Base-by-base conservation (phyloP, 805 yeast species). In the Saturnispora ahearnii region DNA sequence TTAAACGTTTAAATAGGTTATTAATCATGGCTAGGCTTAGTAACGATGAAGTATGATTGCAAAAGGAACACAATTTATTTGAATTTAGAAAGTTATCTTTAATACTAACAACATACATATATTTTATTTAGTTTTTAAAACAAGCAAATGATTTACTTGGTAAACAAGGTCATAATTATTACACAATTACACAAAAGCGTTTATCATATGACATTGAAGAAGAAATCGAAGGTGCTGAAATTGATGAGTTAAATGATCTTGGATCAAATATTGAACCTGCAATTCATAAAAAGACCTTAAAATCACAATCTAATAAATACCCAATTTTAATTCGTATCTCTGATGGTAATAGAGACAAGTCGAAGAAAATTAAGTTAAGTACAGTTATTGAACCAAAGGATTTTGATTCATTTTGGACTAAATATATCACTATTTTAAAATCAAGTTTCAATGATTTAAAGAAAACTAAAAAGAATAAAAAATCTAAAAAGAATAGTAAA, bases 401-500 rank as follows among this genome's bases (percentile, higher is more conserved):
- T 3, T 69, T 90, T 55, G 87, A 82, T 54, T 63, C 70, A 52
- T 90, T 90, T 63, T 90, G 96, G 96, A 63, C 65, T 41, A 81
- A 79, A 26, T 90, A 89, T 66, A 68, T 87, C 1, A 79, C 78
- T 41, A 77, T 77, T 0, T 72, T 89, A 50, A 89, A 87, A 62
- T 62, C 72, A 22, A 90, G 93, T 4, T 79, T 86, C 64, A 69
- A 70, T 3, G 96, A 96, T 1, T 73, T 90, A 64, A 77, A 80
- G 62, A 87, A 84, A 76, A 88, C 87, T 70, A 87, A 85, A 52
- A 87, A 87, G 73, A 81, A 81, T 67, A 82, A 80, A 73, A 77
- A 75, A 40, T 43, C 53, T 15, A 46, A 52, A 6, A 57, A 55
- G 46, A 52, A 45, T 13, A 49, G 51, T 22, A 53, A 57, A 44